Evolutionary conservation across 2,329 filamentous ascomycete genomes (phyloP), one percentile per base, ranked within the genome.

Genomic region (Fusarium udum): DNA sequence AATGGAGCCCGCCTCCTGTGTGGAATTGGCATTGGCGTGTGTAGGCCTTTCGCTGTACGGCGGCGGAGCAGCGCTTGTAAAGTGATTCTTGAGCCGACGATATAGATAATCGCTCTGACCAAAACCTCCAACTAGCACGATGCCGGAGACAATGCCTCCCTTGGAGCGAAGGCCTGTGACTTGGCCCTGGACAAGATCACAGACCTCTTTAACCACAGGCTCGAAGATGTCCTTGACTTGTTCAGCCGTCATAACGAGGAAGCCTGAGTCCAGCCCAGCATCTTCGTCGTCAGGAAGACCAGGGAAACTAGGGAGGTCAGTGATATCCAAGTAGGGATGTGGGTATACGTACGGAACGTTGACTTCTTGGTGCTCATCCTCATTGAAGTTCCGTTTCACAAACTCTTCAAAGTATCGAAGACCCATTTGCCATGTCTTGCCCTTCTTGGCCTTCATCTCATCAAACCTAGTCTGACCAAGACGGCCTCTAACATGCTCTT

Each of bases 391-490:
- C 20, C 93, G 88, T 82, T 95, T 95, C 20, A 95, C 92, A 79
- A 94, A 95, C 78, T 95, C 92, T 77, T 95, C 93, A 80, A 94
- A 95, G 78, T 94, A 95, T 62, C 90, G 88, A 57, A 95, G 84
- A 4, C 91, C 93, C 90, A 92, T 92, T 80, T 92, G 92, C 92
- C 93, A 95, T 2, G 91, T 93, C 82, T 93, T 94, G 7, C 88
- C 88, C 81, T 94, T 94, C 82, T 93, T 93, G 59, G 89, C 81
- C 79, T 93, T 92, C 91, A 95, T 94, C 81, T 91, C 89, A 36
- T 92, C 89, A 78, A 94, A 94, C 7, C 88, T 85, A 39, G 87
- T 87, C 42, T 87, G 85, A 3, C 93, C 93, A 15, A 95, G 87
- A 4, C 92, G 88, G 61, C 82, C 85, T 75, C 89, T 88, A 42